Evolutionary conservation across 148 eudicot genomes (phyloP), one percentile per base, ranked within the genome.

Genomic region (Talinum fruticosum): DNA sequence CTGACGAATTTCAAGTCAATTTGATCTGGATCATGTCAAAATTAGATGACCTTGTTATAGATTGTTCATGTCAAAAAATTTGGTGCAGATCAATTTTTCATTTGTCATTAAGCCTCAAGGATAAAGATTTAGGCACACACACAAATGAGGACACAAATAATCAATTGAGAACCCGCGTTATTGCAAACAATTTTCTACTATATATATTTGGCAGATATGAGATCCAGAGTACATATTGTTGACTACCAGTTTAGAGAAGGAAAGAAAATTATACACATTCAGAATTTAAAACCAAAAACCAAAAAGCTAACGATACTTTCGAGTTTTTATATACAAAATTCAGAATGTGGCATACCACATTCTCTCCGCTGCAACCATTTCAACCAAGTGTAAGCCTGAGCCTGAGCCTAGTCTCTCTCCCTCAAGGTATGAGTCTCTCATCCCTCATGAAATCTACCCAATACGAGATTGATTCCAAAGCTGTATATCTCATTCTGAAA

Each of bases 361-460:
- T 38, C 51, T 72, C 23, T 26, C 18, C 15, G 8, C 73, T 66
- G 41, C 70, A 33, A 13, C 7, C 70, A 33, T 66, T 5, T 3
- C 28, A 34, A 5, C 44, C 33, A 44, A 51, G 57, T 14, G 4
- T 5, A 15, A 19, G n/a, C 57, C 57, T 51, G 23, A 51, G 64
- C 41, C 44, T 73, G 68, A 78, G 35, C 38, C 44, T 73, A 41
- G 57, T 37, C 70, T 47, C 30, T 66, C 24, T 18, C 24, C 70
- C 24, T 85, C 72, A 90, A 37, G 97, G 97, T 76, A 95, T 95
- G 6, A 90, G 72, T 72, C 82, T 92, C 66, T 92, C 91, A 0
- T 83, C 78, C 80, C 90, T 92, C 97, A 92, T 91, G 29, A 57
- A 62, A 80, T 92, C 94, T 76, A 91, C 88, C 96, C 96, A 95